Percentiles rank a stretch among this genome's conserved stretches.
Conservation (phyloP, 148 eudicot genomes). For the Silene latifolia region DNA sequence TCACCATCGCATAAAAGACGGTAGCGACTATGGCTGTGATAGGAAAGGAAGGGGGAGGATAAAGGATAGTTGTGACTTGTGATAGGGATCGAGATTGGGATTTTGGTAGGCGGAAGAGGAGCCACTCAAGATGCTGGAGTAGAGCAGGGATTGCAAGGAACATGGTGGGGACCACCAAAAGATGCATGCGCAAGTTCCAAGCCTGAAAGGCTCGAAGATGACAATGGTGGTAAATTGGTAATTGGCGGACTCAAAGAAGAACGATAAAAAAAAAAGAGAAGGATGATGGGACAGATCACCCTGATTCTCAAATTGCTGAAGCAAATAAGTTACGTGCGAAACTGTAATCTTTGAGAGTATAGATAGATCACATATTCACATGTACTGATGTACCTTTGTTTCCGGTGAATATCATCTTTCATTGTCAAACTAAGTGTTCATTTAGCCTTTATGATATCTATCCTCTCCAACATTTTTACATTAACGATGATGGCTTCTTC, state of each 20-base stretch:
- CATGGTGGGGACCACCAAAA: constrained; percentile 57
- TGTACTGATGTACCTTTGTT: not conserved
- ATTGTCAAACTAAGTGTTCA: not conserved
- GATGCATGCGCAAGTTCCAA: constrained; percentile 54
- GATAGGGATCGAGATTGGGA: constrained; percentile 51
- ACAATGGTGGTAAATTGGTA: constrained; percentile 33
- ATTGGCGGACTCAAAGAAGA: constrained; percentile 54
- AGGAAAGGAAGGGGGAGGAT: constrained; percentile 55
- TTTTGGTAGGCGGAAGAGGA: constrained; percentile 71
- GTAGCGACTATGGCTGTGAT: constrained; percentile 60
- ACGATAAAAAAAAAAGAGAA: constrained; percentile 48
- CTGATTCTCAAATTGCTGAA: constrained; percentile 92
- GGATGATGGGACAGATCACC: constrained; percentile 93
- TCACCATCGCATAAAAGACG: constrained; percentile 58
- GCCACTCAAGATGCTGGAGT: constrained; percentile 80
- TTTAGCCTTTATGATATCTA: not conserved
- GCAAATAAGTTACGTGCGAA: constrained; percentile 61
- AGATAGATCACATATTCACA: not conserved
- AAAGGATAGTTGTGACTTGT: too few relatives aligned
- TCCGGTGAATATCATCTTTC: not conserved
- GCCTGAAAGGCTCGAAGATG: constrained; percentile 69
- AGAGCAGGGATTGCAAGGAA: constrained; percentile 64
- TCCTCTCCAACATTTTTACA: not conserved
- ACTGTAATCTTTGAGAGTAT: constrained; percentile 63
- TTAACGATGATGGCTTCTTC: not conserved